Evolutionary conservation across 805 yeast genomes (phyloP), one percentile per base, ranked within the genome.

Genomic region (Peterozyma toletana): DNA sequence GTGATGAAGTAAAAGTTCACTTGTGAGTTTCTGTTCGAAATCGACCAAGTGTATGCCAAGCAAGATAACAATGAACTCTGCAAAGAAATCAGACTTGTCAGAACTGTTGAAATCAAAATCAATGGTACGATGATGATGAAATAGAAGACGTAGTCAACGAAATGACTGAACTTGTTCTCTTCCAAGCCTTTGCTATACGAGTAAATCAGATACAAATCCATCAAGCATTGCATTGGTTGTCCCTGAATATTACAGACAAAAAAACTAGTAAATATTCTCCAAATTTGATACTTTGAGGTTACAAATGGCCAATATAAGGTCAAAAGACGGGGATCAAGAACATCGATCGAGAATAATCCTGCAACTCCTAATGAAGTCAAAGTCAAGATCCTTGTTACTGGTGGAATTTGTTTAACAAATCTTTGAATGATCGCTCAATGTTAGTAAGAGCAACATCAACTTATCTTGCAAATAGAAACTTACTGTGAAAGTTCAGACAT

Each of bases 41-140:
- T 62, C 27, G 83, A 73, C 86, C 86, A 81, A 18, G 80, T 70
- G 53, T 70, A 78, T 3, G 82, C 75, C 38, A 80, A 64, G 39
- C 83, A 77, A 14, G 78, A 70, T 34, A 75, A 55, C 50, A 79
- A 63, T 44, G 75, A 71, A 1, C 63, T 58, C 21, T 49, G 60
- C 40, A 53, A 58, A 35, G 55, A 64, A 42, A 49, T 56, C 27
- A 51, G 44, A 15, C 50, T 54, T 18, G 70, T 63, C 41, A 52
- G 47, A 1, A 62, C 48, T 5, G 75, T 55, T 5, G 58, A 42
- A 2, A 65, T 17, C n/a, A 71, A 54, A 13, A 77, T 70, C 30
- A 71, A 53, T 5, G 80, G 74, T 11, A 79, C 69, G 3, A 75
- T 62, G 6, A 77, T 58, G 44, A 75, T 54, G 3, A 71, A 67